A percentile compares a stretch with the other conserved stretches of the same genome.
Evolutionary conservation across 257 asterid genomes (phyloP).

Genomic region (Fraxinus quadrangulata): DNA sequence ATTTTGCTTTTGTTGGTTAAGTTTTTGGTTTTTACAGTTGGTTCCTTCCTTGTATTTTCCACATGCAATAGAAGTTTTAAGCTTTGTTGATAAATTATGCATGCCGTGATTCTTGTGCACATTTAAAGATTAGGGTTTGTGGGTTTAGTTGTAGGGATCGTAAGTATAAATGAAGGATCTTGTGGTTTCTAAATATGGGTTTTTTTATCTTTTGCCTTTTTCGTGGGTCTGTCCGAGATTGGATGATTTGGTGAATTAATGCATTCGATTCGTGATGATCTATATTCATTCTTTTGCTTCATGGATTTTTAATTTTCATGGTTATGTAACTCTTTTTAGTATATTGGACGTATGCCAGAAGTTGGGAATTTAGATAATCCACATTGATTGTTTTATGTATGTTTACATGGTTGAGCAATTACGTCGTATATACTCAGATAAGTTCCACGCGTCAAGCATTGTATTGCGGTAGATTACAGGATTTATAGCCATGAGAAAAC

Average conservation of each 20-base stretch:
- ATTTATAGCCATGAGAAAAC: too few relatives aligned
- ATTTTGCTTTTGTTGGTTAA: constrained; percentile 16
- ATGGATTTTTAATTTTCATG: neutral
- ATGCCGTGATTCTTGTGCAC: constrained; percentile 19
- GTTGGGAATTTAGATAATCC: too few relatives aligned
- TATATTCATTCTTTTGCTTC: constrained; percentile 2
- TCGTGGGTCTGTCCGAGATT: constrained; percentile 5
- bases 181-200: constrained; percentile 17
- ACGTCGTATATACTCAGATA: neutral
- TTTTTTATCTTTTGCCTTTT: neutral
- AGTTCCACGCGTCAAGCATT: neutral
- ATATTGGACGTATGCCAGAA: neutral
- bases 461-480: neutral
- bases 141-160: constrained; percentile 2
- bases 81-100: neutral
- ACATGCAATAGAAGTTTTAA: constrained; percentile 3
- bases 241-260: constrained; percentile 4
- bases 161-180: neutral
- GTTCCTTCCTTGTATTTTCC: neutral
- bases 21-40: neutral
- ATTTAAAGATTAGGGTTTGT: constrained; percentile 22
- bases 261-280: constrained; percentile 14
- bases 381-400: too few relatives aligned
- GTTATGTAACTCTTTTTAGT: neutral
- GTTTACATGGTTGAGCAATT: too few relatives aligned